Conservation (phyloP, 306 rosid species). For the Lagenaria siceraria region DNA sequence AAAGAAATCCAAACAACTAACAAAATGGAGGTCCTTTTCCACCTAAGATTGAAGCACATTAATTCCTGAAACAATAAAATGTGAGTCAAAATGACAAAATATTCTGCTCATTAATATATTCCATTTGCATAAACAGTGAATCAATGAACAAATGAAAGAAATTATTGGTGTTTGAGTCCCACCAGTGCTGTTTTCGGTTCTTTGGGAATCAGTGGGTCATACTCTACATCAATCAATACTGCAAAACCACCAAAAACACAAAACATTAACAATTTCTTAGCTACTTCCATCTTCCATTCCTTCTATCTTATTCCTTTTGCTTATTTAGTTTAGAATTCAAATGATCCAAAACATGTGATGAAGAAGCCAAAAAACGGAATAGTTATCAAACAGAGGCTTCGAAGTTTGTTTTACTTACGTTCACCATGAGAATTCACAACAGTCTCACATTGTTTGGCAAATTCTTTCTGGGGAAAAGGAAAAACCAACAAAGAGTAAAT, state of each 20-base stretch:
- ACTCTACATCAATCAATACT: constrained; percentile 44
- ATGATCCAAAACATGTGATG: background rate
- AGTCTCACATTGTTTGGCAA: constrained; percentile 14
- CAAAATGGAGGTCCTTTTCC: constrained; percentile 45
- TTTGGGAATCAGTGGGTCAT: constrained; percentile 39
- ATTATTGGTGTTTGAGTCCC: constrained; percentile 1
- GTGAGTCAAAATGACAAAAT: background rate
- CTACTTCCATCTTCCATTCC: background rate
- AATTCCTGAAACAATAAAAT: constrained; percentile 40
- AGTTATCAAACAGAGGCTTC: background rate
- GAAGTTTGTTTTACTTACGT: constrained; percentile 15
- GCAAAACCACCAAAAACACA: constrained; percentile 13
- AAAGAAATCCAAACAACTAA: constrained; percentile 48
- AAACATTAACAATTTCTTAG: background rate
- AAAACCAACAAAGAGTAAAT: background rate
- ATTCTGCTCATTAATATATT: background rate
- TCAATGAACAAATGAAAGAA: background rate
- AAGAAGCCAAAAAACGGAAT: background rate
- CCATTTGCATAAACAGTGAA: background rate
- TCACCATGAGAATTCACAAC: constrained; percentile 32
- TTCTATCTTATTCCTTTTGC: background rate
- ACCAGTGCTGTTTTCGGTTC: constrained; percentile 51
- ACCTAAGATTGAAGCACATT: constrained; percentile 49
- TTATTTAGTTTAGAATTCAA: too few relatives aligned
- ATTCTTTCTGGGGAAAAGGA: constrained; percentile 34